These are phyloP conservation scores for Fraxinus albicans DNA, from an alignment of 305 asterid genomes.

Conservation along the genomic window DNA sequence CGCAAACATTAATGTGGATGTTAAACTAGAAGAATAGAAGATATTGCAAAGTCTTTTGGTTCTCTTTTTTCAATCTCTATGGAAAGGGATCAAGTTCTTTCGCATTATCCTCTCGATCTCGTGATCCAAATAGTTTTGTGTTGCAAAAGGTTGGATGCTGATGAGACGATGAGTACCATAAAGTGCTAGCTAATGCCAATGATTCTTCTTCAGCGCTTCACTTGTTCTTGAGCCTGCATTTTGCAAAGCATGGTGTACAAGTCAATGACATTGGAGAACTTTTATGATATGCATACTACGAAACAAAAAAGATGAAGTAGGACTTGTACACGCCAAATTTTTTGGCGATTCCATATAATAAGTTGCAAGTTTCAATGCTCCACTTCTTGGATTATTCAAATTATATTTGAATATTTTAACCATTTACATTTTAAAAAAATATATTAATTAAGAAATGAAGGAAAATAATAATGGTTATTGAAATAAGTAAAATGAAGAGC, in stretches of 20 bases:
- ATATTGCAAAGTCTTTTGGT: slow-evolving; percentile 10
- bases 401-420: too few species aligned
- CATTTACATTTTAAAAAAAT: too few species aligned
- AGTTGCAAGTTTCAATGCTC: too few species aligned
- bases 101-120: not conserved
- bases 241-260: slow-evolving; percentile 33
- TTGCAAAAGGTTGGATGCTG: slow-evolving; percentile 9
- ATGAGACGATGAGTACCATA: not conserved
- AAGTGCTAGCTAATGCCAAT: slow-evolving; percentile 50
- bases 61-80: slow-evolving; percentile 4
- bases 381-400: too few species aligned
- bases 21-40: slow-evolving; percentile 11
- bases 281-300: not conserved
- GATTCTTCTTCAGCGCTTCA: slow-evolving; percentile 65
- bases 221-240: slow-evolving; percentile 36
- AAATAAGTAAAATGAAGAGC: too few species aligned
- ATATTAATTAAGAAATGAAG: too few species aligned
- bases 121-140: not conserved
- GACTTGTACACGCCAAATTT: too few species aligned
- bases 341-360: too few species aligned
- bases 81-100: slow-evolving; percentile 13
- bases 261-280: slow-evolving; percentile 7
- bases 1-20: not conserved
- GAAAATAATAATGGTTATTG: too few species aligned
- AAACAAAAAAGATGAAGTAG: too few species aligned